Evolutionary conservation across 768 basidiomycete genomes (phyloP).

Genomic region (Kwoniella sp.): DNA sequence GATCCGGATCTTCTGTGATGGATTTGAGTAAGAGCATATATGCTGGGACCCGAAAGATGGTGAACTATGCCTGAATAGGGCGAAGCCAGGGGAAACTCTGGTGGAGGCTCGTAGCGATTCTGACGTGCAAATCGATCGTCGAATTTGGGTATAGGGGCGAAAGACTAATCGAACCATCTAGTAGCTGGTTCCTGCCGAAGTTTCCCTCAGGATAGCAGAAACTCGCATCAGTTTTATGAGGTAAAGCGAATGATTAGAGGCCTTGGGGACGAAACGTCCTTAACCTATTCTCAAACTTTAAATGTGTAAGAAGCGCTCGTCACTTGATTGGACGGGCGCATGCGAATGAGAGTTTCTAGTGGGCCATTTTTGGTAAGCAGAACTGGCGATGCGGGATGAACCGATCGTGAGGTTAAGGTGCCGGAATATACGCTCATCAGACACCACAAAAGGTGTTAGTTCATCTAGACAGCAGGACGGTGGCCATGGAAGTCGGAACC

Average conservation of each 20-base stretch:
- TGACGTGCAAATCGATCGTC: constrained; percentile 95
- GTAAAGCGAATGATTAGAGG: constrained; percentile 78
- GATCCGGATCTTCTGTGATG: constrained; percentile 69
- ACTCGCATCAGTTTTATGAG: constrained; percentile 60
- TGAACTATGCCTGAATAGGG: constrained; percentile 86
- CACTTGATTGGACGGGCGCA: constrained; percentile 51
- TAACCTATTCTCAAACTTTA: constrained; percentile 75
- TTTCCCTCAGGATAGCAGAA: constrained; percentile 74
- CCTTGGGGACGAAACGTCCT: constrained; percentile 83
- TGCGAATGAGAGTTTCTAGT: constrained; percentile 66
- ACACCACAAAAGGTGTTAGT: constrained; percentile 82
- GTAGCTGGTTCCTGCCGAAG: constrained; percentile 89
- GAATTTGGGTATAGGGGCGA: constrained; percentile 93
- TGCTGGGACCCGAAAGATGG: constrained; percentile 86
- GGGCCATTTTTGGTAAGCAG: constrained; percentile 57
- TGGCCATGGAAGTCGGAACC: constrained; percentile 82
- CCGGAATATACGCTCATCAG: constrained; percentile 71
- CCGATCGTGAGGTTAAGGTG: constrained; percentile 65
- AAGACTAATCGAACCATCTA: constrained; percentile 92
- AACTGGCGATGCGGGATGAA: constrained; percentile 58
- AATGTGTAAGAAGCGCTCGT: constrained; percentile 62
- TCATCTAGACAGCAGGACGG: constrained; percentile 83
- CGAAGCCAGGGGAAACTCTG: constrained; percentile 94
- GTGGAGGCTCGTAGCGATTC: constrained; percentile 93
- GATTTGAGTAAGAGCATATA: constrained; percentile 74